phyloP scores from a whole-genome alignment of 805 yeast species.

The Wickerhamiella qilinensis region DNA sequence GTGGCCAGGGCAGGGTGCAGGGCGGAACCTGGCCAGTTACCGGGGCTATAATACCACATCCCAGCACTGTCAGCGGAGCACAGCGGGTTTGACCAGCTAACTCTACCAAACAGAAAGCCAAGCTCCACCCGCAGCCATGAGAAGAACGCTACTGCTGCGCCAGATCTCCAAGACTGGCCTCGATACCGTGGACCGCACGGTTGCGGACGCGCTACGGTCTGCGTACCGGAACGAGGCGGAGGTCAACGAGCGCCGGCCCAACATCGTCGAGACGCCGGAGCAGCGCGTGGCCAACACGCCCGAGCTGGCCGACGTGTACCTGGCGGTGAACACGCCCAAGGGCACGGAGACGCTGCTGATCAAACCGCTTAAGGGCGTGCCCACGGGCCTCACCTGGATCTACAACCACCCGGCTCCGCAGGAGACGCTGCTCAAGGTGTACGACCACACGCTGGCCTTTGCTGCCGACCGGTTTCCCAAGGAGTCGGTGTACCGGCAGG shows the following conservation, averaged over 20 bases:
- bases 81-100: too few species aligned
- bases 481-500: slow-evolving; percentile 57
- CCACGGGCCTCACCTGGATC: slow-evolving; percentile 71
- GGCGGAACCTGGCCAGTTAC: too few species aligned
- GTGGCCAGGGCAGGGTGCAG: too few species aligned
- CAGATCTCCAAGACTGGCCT: slow-evolving; percentile 8
- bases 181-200: slow-evolving; percentile 12
- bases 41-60: too few species aligned
- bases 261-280: slow-evolving; percentile 9
- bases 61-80: too few species aligned
- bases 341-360: slow-evolving; percentile 27
- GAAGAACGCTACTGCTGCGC: slow-evolving; percentile 12
- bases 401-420: slow-evolving; percentile 71
- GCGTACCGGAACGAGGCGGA: slow-evolving; percentile 11
- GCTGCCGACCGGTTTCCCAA: slow-evolving; percentile 49
- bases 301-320: slow-evolving; percentile 15
- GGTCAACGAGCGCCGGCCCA: slow-evolving; percentile 7
- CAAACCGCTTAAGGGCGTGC: slow-evolving; percentile 45
- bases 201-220: slow-evolving; percentile 9
- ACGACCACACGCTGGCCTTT: slow-evolving; percentile 48
- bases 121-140: too few species aligned
- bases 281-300: slow-evolving; percentile 15
- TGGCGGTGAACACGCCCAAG: slow-evolving; percentile 13
- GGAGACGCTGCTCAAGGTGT: slow-evolving; percentile 56
- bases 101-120: too few species aligned